phyloP scores from a whole-genome alignment of 352 stramenopile genomes.

The Thalassiosira hispida region DNA sequence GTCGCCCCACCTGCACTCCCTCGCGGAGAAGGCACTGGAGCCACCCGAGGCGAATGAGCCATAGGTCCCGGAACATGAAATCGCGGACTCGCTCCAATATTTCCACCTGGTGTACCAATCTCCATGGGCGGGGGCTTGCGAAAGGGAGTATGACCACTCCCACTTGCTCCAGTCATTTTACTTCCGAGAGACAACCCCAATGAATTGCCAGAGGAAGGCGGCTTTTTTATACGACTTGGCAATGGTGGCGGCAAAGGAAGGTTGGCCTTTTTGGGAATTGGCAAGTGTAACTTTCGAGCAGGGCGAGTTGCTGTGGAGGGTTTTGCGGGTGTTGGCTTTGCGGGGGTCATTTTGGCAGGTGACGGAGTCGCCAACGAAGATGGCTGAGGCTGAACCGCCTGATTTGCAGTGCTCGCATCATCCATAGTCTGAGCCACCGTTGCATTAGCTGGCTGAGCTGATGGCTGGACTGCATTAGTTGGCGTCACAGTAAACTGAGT shows the following conservation, averaged over 20 bases:
- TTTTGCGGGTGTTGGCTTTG: too few species aligned
- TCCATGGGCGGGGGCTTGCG: slow-evolving; percentile 39
- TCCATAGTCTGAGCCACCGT: too few species aligned
- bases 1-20: background rate
- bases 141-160: slow-evolving; percentile 9
- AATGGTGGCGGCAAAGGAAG: slow-evolving; percentile 22
- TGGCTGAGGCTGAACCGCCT: too few species aligned
- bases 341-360: too few species aligned
- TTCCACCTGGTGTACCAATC: background rate
- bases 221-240: background rate
- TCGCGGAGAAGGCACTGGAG: slow-evolving; percentile 14
- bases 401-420: too few species aligned
- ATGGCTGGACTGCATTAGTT: too few species aligned
- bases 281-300: too few species aligned
- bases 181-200: background rate
- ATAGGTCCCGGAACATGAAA: slow-evolving; percentile 22
- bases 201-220: slow-evolving; percentile 2
- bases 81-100: slow-evolving; percentile 4
- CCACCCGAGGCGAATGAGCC: background rate
- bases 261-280: slow-evolving; percentile 26
- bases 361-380: too few species aligned
- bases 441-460: too few species aligned
- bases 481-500: too few species aligned
- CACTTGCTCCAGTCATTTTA: background rate
- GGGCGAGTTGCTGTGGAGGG: too few species aligned